These are phyloP conservation scores for Leccinum subgranulosum DNA, from an alignment of 768 basidiomycete species.

Conservation along the genomic window DNA sequence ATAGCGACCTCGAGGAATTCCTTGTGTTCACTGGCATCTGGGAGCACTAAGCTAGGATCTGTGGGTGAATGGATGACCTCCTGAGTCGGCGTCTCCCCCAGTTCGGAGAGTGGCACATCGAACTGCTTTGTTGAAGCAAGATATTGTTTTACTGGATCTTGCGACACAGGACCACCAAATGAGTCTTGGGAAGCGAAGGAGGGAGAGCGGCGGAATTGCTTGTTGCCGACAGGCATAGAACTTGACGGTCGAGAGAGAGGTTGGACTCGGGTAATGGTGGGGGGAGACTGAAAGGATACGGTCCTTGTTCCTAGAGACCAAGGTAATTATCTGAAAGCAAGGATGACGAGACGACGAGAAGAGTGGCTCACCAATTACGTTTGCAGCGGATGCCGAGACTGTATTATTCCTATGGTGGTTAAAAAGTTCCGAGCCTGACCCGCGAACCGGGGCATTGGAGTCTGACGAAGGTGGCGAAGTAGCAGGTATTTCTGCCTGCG, in stretches of 20 bases:
- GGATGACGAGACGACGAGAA: slow-evolving; percentile 15
- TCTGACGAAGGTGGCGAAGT: slow-evolving; percentile 27
- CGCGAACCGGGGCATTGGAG: slow-evolving; percentile 21
- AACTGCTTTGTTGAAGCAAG: slow-evolving; percentile 49
- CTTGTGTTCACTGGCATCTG: slow-evolving; percentile 37
- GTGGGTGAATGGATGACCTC: slow-evolving; percentile 27
- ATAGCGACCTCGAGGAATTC: slow-evolving; percentile 21
- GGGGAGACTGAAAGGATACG: slow-evolving; percentile 34
- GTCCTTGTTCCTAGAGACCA: slow-evolving; percentile 30
- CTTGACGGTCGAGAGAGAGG: slow-evolving; percentile 17
- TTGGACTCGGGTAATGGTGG: slow-evolving; percentile 8
- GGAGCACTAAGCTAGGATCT: slow-evolving; percentile 52
- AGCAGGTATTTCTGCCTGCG: slow-evolving; percentile 3
- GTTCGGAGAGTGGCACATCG: slow-evolving; percentile 54
- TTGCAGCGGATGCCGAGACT: slow-evolving; percentile 30
- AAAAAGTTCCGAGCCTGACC: slow-evolving; percentile 25
- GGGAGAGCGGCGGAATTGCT: slow-evolving; percentile 31
- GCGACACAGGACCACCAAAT: slow-evolving; percentile 51
- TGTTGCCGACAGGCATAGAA: slow-evolving; percentile 23
- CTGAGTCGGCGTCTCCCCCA: slow-evolving; percentile 36
- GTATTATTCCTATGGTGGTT: slow-evolving; percentile 19
- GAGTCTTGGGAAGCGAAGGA: slow-evolving; percentile 56
- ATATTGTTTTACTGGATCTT: slow-evolving; percentile 45
- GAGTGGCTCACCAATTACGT: slow-evolving; percentile 31
- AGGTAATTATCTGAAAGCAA: slow-evolving; percentile 26